Evolutionary conservation across 306 rosid genomes (phyloP), one percentile per base, ranked within the genome.

Genomic region (Styphnolobium japonicum): DNA sequence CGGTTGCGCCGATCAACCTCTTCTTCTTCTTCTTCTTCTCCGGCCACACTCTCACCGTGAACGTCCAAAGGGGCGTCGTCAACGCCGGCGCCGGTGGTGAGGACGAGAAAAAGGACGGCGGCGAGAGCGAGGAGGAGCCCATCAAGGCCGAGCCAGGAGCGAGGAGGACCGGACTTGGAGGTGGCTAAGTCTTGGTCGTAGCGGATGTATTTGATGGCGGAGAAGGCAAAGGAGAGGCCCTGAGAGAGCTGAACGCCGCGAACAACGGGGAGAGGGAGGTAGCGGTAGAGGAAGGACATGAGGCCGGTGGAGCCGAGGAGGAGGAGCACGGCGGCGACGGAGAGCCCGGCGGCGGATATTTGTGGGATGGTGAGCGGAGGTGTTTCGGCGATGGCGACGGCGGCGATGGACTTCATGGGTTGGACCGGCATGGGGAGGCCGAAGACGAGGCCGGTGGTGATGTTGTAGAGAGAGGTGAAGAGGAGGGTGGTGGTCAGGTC

Each of bases 341-440:
- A 88, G 67, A 93, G 92, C 0, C 97, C 96, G 1, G 94, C 97
- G 45, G 97, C 90, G 39, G 96, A 71, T 49, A 93, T 89, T 36
- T 93, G 97, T 12, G 96, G 87, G 22, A 88, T 69, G 7, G 96
- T 83, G 83, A 93, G 94, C 3, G 89, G 92, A 5, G 97, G 87
- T 0, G 88, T 55, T 12, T 89, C 89, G 1, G 97, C 80, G 49
- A 93, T 88, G 27, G 97, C 97, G 14, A 93, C 97, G 33, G 97
- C 88, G 57, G 97, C 96, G 75, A 93, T 93, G 77, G 97, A 93
- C 53, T 93, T 93, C 97, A 93, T 93, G 36, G 97, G 96, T 66
- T 93, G 97, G n/a, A 91, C 97, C 0, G 96, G 96, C 97, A 93
- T 93, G 7, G 96, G 97, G 31, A 93, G 86, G 39, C 96, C 96